Conservation (phyloP, 768 basidiomycete species). For the Lepiota brunneoincarnata region DNA sequence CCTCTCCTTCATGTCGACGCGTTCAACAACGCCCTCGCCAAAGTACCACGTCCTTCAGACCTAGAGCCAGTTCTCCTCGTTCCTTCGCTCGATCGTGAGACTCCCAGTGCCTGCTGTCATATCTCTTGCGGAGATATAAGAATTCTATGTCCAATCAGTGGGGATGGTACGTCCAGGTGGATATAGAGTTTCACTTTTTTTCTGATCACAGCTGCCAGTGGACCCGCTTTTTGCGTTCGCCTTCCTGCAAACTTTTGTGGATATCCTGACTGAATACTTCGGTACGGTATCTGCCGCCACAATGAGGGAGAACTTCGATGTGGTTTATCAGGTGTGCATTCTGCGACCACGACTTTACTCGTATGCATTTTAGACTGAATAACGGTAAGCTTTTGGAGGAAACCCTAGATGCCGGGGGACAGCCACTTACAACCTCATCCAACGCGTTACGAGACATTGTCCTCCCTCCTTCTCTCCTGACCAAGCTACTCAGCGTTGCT, state of each 20-base stretch:
- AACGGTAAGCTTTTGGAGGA: conserved; percentile 79
- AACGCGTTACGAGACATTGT: conserved; percentile 93
- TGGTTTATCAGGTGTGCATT: conserved; percentile 80
- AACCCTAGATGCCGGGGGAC: conserved; percentile 90
- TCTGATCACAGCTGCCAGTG: conserved; percentile 42
- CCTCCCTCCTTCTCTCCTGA: conserved; percentile 83
- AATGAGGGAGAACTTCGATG: conserved; percentile 90
- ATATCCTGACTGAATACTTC: conserved; percentile 84
- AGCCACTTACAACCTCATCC: conserved; percentile 87
- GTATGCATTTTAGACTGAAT: conserved; percentile 10
- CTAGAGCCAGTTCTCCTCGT: conserved; percentile 79
- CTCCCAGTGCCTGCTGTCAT: conserved; percentile 82
- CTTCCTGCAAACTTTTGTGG: conserved; percentile 82
- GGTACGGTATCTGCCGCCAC: conserved; percentile 78
- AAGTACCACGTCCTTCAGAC: conserved; percentile 47
- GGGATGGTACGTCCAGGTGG: conserved; percentile 63
- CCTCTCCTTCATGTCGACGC: conserved; percentile 86
- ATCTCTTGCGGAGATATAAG: conserved; percentile 72
- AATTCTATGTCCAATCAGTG: conserved; percentile 78
- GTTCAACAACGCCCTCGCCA: conserved; percentile 68
- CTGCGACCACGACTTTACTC: background rate
- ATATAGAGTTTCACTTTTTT: background rate
- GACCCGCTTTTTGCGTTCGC: conserved; percentile 90
- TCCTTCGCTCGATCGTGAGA: conserved; percentile 40
- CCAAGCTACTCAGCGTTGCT: conserved; percentile 59